Base-by-base conservation (phyloP, 129 eudicot genomes). In the Ambrosia artemisiifolia region DNA sequence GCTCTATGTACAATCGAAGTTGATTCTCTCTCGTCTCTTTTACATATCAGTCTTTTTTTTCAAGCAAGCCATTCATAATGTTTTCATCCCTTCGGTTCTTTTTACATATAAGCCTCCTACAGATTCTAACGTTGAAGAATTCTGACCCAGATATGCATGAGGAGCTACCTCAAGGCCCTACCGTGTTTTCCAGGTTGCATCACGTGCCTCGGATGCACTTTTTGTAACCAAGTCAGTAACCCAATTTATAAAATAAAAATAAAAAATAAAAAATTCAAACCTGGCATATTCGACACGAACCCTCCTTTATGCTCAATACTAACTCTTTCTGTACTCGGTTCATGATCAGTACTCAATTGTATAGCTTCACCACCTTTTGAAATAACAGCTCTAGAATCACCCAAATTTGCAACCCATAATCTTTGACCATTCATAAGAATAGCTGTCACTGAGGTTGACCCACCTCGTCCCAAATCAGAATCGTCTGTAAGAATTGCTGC, bases 331-430 rank as follows among this genome's bases (percentile, higher is more conserved):
- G 83, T 65, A 57, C 81, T 82, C 17, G 96, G 96, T 71, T 88
- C 91, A 47, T 88, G 96, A 47, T 88, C 96, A 32, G 77, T 81
- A 46, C 85, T 88, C 87, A 88, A 77, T 71, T 84, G 91, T 14
- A 79, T 53, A 7, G 91, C 96, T 59, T 79, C 77, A 46, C 89
- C 89, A 32, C 87, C 85, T 79, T 71, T 74, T 19, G 87, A 83
- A 55, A 88, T 71, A 76, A 88, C 96, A 36, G 91, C 96, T 59
- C 96, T 79, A n/a, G 96, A 88, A 84, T 86, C 96, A 55, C 91
- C 96, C 62, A 86, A 70, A 65, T 88, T 88, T 5, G 91, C 96
- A 10, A 86, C 81, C 96, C 91, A 88, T 66, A 88, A 77, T 53
- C 80, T 75, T 82, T 61, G 71, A 42, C 96, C 87, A 61, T 88